Evolutionary conservation across 495 filamentous ascomycete species (phyloP).

Genomic region (Parathielavia hyrcaniae): DNA sequence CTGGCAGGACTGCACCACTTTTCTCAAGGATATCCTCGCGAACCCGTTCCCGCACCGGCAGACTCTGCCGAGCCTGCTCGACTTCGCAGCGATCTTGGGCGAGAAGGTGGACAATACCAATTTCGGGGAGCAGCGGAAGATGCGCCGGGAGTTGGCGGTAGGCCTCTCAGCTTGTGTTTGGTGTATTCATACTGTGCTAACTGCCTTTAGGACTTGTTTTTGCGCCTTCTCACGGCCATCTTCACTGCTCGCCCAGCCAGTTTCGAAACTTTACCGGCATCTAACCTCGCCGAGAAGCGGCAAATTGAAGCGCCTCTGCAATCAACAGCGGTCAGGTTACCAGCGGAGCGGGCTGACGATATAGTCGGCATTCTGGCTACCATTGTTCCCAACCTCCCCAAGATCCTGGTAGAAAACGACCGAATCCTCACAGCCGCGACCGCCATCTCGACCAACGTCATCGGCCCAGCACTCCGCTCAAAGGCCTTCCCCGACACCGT

Average conservation of each 20-base stretch:
- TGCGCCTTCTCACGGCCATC: constrained; percentile 78
- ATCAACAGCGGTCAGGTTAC: constrained; percentile 28
- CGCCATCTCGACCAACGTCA: constrained; percentile 74
- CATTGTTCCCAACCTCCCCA: constrained; percentile 77
- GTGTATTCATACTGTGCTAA: constrained; percentile 7
- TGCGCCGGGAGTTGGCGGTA: constrained; percentile 89
- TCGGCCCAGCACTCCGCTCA: constrained; percentile 75
- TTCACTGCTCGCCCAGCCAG: constrained; percentile 81
- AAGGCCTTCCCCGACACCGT: constrained; percentile 86
- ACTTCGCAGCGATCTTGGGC: constrained; percentile 82
- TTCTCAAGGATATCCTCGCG: constrained; percentile 79
- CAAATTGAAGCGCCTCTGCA: constrained; percentile 17
- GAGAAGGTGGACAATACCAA: constrained; percentile 96
- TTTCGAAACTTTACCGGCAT: constrained; percentile 38
- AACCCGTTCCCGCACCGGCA: constrained; percentile 95
- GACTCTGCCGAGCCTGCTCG: constrained; percentile 76
- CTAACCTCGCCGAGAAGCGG: constrained; percentile 28
- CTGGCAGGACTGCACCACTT: constrained; percentile 89
- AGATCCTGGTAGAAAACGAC: constrained; percentile 79
- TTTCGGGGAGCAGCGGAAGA: constrained; percentile 90
- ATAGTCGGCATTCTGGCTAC: constrained; percentile 71
- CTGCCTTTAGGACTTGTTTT: constrained; percentile 68
- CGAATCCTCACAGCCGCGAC: constrained; percentile 69
- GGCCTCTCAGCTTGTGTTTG: constrained; percentile 29
- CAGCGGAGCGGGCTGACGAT: constrained; percentile 56